Evolutionary conservation across 495 filamentous ascomycete species (phyloP), one percentile per base, ranked within the genome.

Genomic region (Tetracladium marchalianum): DNA sequence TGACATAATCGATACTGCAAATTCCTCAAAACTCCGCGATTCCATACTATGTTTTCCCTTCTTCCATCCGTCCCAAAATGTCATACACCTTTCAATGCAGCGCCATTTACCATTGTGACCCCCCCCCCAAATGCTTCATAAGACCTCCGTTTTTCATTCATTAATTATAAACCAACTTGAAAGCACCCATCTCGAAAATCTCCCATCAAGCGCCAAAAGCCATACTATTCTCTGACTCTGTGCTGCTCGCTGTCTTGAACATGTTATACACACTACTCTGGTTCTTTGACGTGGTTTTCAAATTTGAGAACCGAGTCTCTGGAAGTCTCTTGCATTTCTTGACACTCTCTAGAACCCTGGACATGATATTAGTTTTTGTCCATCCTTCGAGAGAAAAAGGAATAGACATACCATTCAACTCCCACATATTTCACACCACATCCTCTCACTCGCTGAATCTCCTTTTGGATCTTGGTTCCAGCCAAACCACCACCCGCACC

Each of bases 391-490:
- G 32, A 43, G 22, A 17, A 48, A 56, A 41, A 47, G 22, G 50
- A 41, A 35, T n/a, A 32, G 42, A 69, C 71, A 50, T 59, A 86
- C 90, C 92, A 97, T 52, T 94, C 82, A 11, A 82, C 86, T 34
- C 71, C 72, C 40, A 98, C 85, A 59, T 81, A 85, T 70, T 80
- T 93, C n/a, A 95, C 67, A 11, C 75, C 80, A 40, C 68, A 67
- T 3, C 80, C 80, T 16, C 78, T 74, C 4, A 81, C 68, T 36
- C 68, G 65, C 33, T 62, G 57, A 43, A 95, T 82, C 62, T 95
- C 90, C 59, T 77, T 84, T 59, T 97, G 82, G 15, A 94, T 62
- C 65, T 97, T 97, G 33, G 73, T 68, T 9, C 75, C 87, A 2
- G 88, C 76, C 9, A 98, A 67, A 0, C 87, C 89, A 24, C 90